These are phyloP conservation scores for Lactarius hengduanensis DNA, from an alignment of 768 basidiomycete genomes.

Conservation along the genomic window DNA sequence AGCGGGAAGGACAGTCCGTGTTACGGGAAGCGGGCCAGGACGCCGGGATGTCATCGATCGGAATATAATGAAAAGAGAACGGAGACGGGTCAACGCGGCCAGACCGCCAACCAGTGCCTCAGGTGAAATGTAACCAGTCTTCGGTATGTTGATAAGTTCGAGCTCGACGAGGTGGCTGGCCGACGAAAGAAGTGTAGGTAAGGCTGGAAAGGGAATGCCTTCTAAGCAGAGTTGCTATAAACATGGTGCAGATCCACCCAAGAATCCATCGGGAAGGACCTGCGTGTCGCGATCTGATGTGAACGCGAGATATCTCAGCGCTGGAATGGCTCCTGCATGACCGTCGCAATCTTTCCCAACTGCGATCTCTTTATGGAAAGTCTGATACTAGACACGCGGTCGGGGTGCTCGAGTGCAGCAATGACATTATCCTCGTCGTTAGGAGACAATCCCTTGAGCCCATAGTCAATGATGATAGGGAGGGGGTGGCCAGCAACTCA, in stretches of 20 bases:
- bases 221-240: background rate
- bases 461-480: background rate
- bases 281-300: background rate
- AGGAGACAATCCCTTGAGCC: rapidly evolving
- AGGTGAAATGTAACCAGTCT: background rate
- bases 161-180: background rate
- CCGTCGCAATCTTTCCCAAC: background rate
- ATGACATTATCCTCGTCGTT: background rate
- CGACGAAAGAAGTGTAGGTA: background rate
- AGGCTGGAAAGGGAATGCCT: background rate
- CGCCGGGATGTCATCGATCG: background rate
- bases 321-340: background rate
- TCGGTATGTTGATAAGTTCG: background rate
- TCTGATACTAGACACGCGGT: background rate
- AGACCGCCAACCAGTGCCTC: background rate
- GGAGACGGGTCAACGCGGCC: background rate
- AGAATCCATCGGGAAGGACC: background rate
- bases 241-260: background rate
- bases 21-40: background rate
- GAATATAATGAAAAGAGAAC: background rate
- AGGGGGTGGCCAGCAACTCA: background rate
- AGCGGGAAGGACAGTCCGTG: background rate
- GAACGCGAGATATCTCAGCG: background rate
- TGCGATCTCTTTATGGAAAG: background rate
- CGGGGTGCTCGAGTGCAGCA: background rate